Percentiles rank a stretch among this genome's conserved stretches.
These are phyloP conservation scores for Magnolia changhungtana DNA, from an alignment of 164 flowering plant genomes.

Conservation along the genomic window DNA sequence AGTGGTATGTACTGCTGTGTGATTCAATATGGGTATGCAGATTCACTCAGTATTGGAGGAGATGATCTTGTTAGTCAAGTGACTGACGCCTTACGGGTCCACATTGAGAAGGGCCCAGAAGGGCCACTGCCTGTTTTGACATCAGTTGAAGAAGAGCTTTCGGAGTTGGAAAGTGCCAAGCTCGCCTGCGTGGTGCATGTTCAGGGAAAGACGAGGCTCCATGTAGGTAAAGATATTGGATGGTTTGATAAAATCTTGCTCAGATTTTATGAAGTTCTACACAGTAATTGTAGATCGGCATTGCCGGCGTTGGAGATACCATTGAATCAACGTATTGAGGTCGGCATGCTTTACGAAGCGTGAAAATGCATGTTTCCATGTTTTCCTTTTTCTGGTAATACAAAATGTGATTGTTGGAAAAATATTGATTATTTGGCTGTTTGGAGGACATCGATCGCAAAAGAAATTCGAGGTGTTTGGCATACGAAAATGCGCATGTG, in stretches of 20 bases:
- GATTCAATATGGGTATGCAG: slow-evolving; percentile 74
- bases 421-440: too few species aligned
- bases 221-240: slow-evolving; percentile 39
- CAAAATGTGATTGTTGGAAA: too few species aligned
- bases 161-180: slow-evolving; percentile 46
- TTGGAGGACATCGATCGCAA: too few species aligned
- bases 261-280: slow-evolving; percentile 66
- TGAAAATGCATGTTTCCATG: slow-evolving; percentile 18
- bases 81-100: slow-evolving; percentile 29
- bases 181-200: slow-evolving; percentile 60
- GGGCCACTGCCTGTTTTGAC: slow-evolving; percentile 7
- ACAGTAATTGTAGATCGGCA: slow-evolving; percentile 66
- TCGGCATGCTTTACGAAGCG: slow-evolving; percentile 84
- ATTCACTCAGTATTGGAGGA: slow-evolving; percentile 51
- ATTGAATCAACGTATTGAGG: slow-evolving; percentile 55
- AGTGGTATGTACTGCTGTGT: slow-evolving; percentile 60
- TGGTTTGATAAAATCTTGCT: slow-evolving; percentile 67
- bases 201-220: slow-evolving; percentile 71
- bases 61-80: slow-evolving; percentile 53
- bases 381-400: too few species aligned
- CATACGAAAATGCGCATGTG: too few species aligned
- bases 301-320: slow-evolving; percentile 66
- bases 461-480: too few species aligned
- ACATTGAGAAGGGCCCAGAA: slow-evolving; percentile 22
- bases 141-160: slow-evolving; percentile 38